A percentile compares a stretch with the other conserved stretches of the same genome.
phyloP scores from a whole-genome alignment of 371 early-diverging fungal genomes.

The Coemansia sp. region DNA sequence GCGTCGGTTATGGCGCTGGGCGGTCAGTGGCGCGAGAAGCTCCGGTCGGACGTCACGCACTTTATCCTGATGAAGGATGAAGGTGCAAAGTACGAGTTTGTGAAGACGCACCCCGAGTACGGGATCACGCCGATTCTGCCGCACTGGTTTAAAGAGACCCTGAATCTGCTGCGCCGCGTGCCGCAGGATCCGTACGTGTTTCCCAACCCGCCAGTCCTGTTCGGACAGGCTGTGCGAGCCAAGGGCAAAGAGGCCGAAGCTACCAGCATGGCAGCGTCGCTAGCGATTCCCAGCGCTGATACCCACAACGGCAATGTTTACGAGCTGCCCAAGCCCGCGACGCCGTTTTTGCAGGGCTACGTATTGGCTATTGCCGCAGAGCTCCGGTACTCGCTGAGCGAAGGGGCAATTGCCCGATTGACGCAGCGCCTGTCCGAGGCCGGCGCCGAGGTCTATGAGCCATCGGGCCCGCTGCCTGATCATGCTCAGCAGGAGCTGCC shows the following conservation, averaged over 20 bases:
- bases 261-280: conserved; percentile 8
- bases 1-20: conserved; percentile 52
- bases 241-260: background rate
- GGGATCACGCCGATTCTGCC: conserved; percentile 68
- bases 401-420: conserved; percentile 42
- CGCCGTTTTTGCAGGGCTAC: conserved; percentile 46
- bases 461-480: conserved; percentile 1
- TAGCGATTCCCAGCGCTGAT: conserved; percentile 20
- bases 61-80: conserved; percentile 46
- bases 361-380: conserved; percentile 44
- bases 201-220: conserved; percentile 57
- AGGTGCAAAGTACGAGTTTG: conserved; percentile 56
- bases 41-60: conserved; percentile 57
- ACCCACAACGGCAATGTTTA: conserved; percentile 33
- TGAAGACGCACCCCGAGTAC: conserved; percentile 49
- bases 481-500: conserved; percentile 9
- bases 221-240: conserved; percentile 14
- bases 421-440: conserved; percentile 54
- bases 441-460: conserved; percentile 56
- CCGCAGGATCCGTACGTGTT: conserved; percentile 57
- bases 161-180: conserved; percentile 57
- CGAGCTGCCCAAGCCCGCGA: conserved; percentile 41
- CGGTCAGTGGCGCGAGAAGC: conserved; percentile 46
- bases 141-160: conserved; percentile 77
- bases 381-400: conserved; percentile 28